Percentiles rank a stretch among this genome's conserved stretches.
phyloP scores from a whole-genome alignment of 305 asterid genomes.

The Withania somnifera region DNA sequence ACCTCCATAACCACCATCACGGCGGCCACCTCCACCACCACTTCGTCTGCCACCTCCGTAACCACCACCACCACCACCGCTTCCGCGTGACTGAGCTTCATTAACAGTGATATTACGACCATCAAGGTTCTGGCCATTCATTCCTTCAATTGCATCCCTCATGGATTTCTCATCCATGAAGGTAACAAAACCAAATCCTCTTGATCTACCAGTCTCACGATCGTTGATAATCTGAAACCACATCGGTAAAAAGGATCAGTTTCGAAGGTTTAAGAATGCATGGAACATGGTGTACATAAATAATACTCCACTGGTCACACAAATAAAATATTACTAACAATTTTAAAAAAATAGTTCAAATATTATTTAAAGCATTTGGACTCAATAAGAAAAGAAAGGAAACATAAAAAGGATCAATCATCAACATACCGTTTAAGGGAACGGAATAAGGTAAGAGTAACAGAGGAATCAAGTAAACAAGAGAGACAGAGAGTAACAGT shows the following conservation, averaged over 20 bases:
- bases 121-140: constrained; percentile 32
- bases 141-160: constrained; percentile 27
- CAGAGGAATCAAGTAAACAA: not conserved
- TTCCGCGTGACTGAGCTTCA: constrained; percentile 27
- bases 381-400: not conserved
- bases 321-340: no score
- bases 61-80: constrained; percentile 1
- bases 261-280: not conserved
- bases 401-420: constrained; percentile 8
- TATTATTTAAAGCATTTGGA: no score
- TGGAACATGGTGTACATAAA: not conserved
- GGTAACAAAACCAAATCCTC: constrained; percentile 24
- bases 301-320: not conserved
- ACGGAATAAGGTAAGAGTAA: constrained; percentile 16
- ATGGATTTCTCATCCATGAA: constrained; percentile 24
- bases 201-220: constrained; percentile 31
- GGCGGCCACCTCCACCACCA: constrained; percentile 6
- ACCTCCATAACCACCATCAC: constrained; percentile 1
- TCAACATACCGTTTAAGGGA: constrained; percentile 29
- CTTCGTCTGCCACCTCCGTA: constrained; percentile 9
- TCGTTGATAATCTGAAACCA: constrained; percentile 23
- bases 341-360: not conserved
- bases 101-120: constrained; percentile 35
- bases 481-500: constrained; percentile 6
- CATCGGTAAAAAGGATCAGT: not conserved